These are phyloP conservation scores for Rhodotorula paludigena DNA, from an alignment of 768 basidiomycete genomes.

Conservation along the genomic window DNA sequence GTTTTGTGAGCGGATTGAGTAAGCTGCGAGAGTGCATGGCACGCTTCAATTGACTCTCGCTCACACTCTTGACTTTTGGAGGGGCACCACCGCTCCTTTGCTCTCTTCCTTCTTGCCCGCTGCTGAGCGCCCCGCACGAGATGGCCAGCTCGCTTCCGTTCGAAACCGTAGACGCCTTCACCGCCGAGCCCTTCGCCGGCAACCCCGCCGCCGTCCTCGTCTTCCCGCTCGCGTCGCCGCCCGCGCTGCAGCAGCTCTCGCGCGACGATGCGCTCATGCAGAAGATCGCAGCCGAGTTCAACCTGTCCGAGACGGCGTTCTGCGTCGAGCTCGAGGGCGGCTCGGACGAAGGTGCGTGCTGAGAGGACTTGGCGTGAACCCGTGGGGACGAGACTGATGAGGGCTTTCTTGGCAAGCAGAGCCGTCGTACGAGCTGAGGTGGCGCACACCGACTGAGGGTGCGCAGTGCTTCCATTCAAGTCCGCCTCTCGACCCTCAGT, in stretches of 20 bases:
- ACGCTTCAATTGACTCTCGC: too few species aligned
- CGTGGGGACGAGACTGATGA: too few species aligned
- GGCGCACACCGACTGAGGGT: constrained; percentile 42
- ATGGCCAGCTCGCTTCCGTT: constrained; percentile 10
- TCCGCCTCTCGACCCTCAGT: background rate
- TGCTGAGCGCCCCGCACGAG: too few species aligned
- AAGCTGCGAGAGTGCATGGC: too few species aligned
- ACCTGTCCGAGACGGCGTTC: constrained; percentile 43
- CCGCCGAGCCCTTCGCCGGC: constrained; percentile 42
- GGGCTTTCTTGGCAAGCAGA: too few species aligned
- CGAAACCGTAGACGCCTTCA: constrained; percentile 47
- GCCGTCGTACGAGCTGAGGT: constrained; percentile 41
- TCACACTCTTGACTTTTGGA: too few species aligned
- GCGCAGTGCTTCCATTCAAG: background rate
- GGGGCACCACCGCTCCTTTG: too few species aligned
- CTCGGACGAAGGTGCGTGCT: too few species aligned
- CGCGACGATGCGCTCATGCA: constrained; percentile 10
- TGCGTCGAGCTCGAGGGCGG: constrained; percentile 11
- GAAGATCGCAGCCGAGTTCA: constrained; percentile 42
- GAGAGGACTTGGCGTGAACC: too few species aligned
- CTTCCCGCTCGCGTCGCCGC: constrained; percentile 17
- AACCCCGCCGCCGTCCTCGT: constrained; percentile 48
- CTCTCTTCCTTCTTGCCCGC: too few species aligned
- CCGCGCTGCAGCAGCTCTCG: constrained; percentile 22
- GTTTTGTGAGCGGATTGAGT: too few species aligned